Percentiles rank a stretch among this genome's conserved stretches.
These are phyloP conservation scores for Cynara cardunculus DNA, from an alignment of 129 eudicot species.

Conservation along the genomic window DNA sequence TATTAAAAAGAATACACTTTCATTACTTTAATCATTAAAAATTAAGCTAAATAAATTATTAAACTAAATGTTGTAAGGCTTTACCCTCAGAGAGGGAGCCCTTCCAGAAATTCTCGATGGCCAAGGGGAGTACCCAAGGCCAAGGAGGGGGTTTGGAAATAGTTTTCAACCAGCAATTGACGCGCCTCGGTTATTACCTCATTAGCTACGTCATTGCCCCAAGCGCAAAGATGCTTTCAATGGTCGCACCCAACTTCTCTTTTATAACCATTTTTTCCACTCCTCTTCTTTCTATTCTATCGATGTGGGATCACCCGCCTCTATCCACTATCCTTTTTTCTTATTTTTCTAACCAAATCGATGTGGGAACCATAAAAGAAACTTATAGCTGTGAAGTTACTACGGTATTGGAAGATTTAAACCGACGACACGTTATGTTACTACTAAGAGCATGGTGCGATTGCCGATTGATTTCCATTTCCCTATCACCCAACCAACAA, in stretches of 20 bases:
- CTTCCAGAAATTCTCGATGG: conserved; percentile 30
- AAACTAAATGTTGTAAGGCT: conserved; percentile 4
- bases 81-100: conserved; percentile 21
- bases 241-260: background rate
- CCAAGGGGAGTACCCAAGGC: conserved; percentile 15
- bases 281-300: background rate
- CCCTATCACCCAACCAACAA: no score
- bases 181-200: conserved; percentile 66
- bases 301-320: background rate
- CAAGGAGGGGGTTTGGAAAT: background rate
- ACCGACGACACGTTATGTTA: no score
- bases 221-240: conserved; percentile 46
- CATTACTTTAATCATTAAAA: no score
- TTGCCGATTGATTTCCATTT: no score
- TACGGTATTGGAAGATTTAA: no score
- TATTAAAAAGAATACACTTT: no score
- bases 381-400: no score
- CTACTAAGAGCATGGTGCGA: no score
- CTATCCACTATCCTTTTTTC: background rate
- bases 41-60: no score
- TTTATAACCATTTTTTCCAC: background rate
- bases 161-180: conserved; percentile 40
- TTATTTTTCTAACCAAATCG: background rate
- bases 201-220: conserved; percentile 74
- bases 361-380: background rate